Conservation (phyloP, 768 basidiomycete species). For the Hortiboletus campestris region DNA sequence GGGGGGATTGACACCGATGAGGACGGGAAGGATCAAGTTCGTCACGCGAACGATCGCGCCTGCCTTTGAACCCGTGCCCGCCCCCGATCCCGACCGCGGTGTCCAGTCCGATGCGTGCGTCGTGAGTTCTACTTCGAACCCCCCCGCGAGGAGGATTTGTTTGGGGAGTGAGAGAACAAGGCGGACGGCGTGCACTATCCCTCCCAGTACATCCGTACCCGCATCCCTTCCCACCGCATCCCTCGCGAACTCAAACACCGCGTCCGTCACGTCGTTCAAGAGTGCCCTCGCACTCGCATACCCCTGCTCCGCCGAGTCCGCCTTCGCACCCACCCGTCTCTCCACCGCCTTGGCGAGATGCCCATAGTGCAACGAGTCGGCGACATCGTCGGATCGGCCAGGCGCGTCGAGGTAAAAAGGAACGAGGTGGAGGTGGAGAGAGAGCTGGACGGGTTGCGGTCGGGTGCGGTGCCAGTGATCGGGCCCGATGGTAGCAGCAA, state of each 20-base stretch:
- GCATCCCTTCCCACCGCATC: background rate
- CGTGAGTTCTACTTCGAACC: slow-evolving; percentile 42
- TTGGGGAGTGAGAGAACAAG: slow-evolving; percentile 47
- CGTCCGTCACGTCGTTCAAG: slow-evolving; percentile 35
- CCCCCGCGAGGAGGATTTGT: slow-evolving; percentile 49
- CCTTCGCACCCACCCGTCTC: slow-evolving; percentile 20
- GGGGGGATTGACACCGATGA: slow-evolving; percentile 72
- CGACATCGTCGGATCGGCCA: slow-evolving; percentile 49
- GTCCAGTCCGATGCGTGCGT: slow-evolving; percentile 8
- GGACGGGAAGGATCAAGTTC: slow-evolving; percentile 47
- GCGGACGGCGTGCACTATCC: slow-evolving; percentile 31
- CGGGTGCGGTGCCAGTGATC: slow-evolving; percentile 52
- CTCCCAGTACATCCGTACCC: too few species aligned
- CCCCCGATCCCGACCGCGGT: background rate
- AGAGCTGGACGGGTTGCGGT: slow-evolving; percentile 51
- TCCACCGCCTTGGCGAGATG: slow-evolving; percentile 51
- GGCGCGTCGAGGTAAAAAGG: slow-evolving; percentile 43
- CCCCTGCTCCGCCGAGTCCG: background rate
- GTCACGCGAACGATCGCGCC: slow-evolving; percentile 39
- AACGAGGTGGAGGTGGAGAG: slow-evolving; percentile 43
- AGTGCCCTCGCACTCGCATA: slow-evolving; percentile 35
- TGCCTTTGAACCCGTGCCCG: background rate
- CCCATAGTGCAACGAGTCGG: slow-evolving; percentile 64
- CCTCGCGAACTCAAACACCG: slow-evolving; percentile 37
- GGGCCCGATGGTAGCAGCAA: slow-evolving; percentile 42